phyloP scores from a whole-genome alignment of 257 asterid genomes.

The Jasminum sambac region DNA sequence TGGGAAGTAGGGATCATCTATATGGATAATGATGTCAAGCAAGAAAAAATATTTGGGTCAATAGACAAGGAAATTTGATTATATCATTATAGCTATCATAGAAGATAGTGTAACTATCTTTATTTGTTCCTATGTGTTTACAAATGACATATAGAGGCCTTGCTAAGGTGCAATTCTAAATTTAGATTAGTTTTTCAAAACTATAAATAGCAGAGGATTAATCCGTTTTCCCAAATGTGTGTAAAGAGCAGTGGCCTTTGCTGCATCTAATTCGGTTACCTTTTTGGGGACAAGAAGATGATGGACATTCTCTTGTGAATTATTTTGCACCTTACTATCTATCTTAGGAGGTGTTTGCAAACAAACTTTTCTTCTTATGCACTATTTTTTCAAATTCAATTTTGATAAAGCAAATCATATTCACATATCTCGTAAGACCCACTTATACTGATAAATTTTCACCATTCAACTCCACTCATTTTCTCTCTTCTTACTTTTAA shows the following conservation, averaged over 20 bases:
- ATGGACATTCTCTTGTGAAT: not conserved
- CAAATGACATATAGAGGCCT: not conserved
- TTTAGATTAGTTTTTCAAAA: not conserved
- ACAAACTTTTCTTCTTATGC: too few relatives aligned
- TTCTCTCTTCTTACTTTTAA: too few relatives aligned
- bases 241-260: not conserved
- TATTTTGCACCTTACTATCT: not conserved
- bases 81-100: not conserved
- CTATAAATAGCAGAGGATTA: not conserved
- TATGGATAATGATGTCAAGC: not conserved
- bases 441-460: too few relatives aligned
- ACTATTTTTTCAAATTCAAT: too few relatives aligned
- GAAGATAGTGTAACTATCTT: not conserved
- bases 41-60: not conserved
- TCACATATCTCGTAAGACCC: too few relatives aligned
- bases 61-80: not conserved
- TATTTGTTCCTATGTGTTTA: not conserved
- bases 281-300: not conserved
- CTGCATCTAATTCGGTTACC: not conserved
- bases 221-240: not conserved
- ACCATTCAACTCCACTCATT: too few relatives aligned
- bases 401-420: too few relatives aligned
- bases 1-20: not conserved
- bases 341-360: too few relatives aligned
- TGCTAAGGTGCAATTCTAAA: not conserved